Conservation (phyloP, 371 early-diverging fungal genomes). For the Funneliformis caledonium region DNA sequence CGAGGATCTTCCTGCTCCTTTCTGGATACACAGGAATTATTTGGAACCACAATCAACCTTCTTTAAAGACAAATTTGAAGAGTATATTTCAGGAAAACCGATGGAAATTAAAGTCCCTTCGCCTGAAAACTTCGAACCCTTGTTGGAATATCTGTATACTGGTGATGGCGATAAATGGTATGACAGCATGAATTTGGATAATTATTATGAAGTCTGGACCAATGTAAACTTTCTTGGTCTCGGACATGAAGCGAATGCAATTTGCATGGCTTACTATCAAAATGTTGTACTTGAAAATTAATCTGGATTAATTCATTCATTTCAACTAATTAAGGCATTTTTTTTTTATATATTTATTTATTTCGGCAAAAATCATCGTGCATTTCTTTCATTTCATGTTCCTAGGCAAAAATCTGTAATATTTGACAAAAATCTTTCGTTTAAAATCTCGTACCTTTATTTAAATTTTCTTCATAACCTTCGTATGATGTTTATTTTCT, state of each 20-base stretch:
- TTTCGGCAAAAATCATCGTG: too few relatives aligned
- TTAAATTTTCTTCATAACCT: too few relatives aligned
- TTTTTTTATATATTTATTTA: too few relatives aligned
- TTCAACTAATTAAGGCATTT: too few relatives aligned
- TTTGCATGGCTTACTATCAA: constrained; percentile 20
- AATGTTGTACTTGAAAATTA: neutral
- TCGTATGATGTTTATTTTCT: too few relatives aligned
- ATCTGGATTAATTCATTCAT: too few relatives aligned
- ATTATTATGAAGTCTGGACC: constrained; percentile 8
- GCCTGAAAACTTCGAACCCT: constrained; percentile 1
- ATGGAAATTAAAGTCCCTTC: constrained; percentile 1
- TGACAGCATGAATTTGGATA: neutral
- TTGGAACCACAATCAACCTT: constrained; percentile 14
- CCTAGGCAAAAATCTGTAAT: too few relatives aligned
- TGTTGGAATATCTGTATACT: constrained; percentile 27
- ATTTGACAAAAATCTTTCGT: too few relatives aligned
- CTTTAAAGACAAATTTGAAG: neutral
- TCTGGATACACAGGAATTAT: constrained; percentile 18
- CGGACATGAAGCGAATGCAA: neutral
- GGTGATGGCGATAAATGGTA: constrained; percentile 27
- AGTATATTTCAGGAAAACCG: neutral
- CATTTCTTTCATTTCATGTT: too few relatives aligned
- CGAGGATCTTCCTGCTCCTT: neutral
- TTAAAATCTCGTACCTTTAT: too few relatives aligned
- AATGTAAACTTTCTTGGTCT: constrained; percentile 34